Evolutionary conservation across 805 yeast species (phyloP), one percentile per base, ranked within the genome.

Genomic region (Candida sakaeoensis): DNA sequence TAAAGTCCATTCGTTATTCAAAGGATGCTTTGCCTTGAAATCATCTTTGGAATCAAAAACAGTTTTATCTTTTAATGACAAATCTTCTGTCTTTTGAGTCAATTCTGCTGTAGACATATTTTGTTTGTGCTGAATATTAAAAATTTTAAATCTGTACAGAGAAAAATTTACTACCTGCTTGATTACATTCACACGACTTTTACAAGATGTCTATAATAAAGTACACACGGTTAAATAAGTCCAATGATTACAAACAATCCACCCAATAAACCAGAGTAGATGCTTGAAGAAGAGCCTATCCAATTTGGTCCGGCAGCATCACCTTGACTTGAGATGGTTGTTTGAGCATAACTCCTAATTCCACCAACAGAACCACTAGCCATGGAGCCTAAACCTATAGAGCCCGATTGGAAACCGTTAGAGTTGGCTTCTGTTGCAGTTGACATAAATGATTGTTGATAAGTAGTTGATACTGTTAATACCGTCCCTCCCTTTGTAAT

Each of bases 1-100:
- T 58, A 91, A 77, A 16, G 98, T 88, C 97, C 96, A 91, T 65
- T 77, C 79, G 57, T 83, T 77, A 67, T 86, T 83, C 55, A 91
- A 80, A 37, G 97, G 96, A 64, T 93, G 99, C 60, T 82, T 82
- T 44, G 82, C 85, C 44, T 74, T 76, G 64, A 85, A 82, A 49
- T 79, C 80, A 51, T 77, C 79, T 54, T 74, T 69, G 50, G 71
- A 70, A 55, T 77, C 74, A 52, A 82, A 74, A 40, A 79, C 80
- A 35, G 85, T 79, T 54, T 63, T 41, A 25, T 44, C 32, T 13
- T 65, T 69, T 53, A 71, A 61, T 13, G 67, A 52, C 54, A 71
- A 63, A 26, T 63, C 69, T 52, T 68, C 74, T 43, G 75, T 63
- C 58, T 70, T 55, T 48, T 58, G 58, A 48, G 65, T 53, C 55